Evolutionary conservation across 495 filamentous ascomycete species (phyloP), one percentile per base, ranked within the genome.

Genomic region (Hypoxylon rickii): DNA sequence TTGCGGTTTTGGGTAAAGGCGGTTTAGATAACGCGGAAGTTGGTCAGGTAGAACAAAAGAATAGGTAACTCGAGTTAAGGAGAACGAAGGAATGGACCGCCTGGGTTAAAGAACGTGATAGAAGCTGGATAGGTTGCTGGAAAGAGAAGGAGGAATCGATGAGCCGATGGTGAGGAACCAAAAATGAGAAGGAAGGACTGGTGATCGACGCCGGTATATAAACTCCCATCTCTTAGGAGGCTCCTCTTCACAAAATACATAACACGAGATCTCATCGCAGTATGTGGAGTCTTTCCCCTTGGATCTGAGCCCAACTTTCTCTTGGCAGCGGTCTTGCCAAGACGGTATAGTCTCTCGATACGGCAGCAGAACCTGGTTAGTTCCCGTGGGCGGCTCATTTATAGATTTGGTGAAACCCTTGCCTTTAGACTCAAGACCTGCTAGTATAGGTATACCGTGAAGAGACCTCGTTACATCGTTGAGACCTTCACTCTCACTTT

Each of bases 281-380:
- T 12, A 6, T 3, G 31, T 48, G 34, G 39, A 42, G 15, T n/a
- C 16, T 50, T 22, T 31, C 15, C 42, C 43, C 16, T 18, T 10
- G 31, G 29, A 16, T 19, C 18, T 36, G 22, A 42, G 43, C 18
- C 47, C n/a, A 43, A 39, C 29, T 11, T 32, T 8, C 17, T 19
- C 38, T 43, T 49, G 45, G 53, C 16, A 32, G 38, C 36, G 19
- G 22, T 50, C 53, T 20, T 50, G 53, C 53, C 53, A 50, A 56
- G 53, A 29, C 53, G 53, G 44, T 56, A 49, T 38, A 43, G 39
- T 11, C 21, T 15, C 53, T 49, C 34, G 21, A 56, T 21, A 10
- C 21, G 39, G 53, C 32, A 32, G 50, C 17, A 13, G 18, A 37
- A 32, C 36, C 21, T 40, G 24, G 29, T 11, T 12, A 26, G 17